Evolutionary conservation across 768 basidiomycete species (phyloP), one percentile per base, ranked within the genome.

Genomic region (Rhizopogon rudus): DNA sequence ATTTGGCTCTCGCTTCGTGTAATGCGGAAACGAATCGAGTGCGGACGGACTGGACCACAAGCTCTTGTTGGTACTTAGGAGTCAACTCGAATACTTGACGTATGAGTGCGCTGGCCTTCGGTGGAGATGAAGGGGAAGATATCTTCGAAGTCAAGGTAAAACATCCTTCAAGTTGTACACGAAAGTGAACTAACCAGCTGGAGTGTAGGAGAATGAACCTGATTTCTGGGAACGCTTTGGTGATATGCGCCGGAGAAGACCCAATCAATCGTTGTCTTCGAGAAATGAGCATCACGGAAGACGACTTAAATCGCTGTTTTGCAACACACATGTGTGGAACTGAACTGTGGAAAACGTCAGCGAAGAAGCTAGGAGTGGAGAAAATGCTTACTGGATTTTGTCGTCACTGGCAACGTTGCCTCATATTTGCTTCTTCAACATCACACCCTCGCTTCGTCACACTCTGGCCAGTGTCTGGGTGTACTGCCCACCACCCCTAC

Each of bases 121-220:
- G 71, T 73, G 0, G 85, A 86, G 41, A 91, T 71, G 53, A 81
- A 72, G 0, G 88, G 88, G 58, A 89, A 91, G 17, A 90, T 73
- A 78, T 88, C 86, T 40, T 89, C 89, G 65, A 91, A 87, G 67
- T 92, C 90, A 43, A 91, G 72, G 62, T 79, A 90, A 10, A 90
- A 25, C 88, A 58, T 91, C 91, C 50, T 73, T 64, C 25, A 25
- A 25, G 25, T 25, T 25, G 60, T 90, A 90, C 10, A 86, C 80
- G 0, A 87, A 73, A 0, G 87, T 75, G 49, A 92, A 75, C 66
- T 91, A 91, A 5, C 85, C 88, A 6, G n/a, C 83, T 77, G 4
- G 87, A 77, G 62, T 91, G 90, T 1, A 92, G 74, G 16, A 92
- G 75, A n/a, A 92, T 80, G 55, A 92, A 79, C 5, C 66, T 75